These are phyloP conservation scores for Penstemon eatonii DNA, from an alignment of 257 asterid species.

Conservation along the genomic window DNA sequence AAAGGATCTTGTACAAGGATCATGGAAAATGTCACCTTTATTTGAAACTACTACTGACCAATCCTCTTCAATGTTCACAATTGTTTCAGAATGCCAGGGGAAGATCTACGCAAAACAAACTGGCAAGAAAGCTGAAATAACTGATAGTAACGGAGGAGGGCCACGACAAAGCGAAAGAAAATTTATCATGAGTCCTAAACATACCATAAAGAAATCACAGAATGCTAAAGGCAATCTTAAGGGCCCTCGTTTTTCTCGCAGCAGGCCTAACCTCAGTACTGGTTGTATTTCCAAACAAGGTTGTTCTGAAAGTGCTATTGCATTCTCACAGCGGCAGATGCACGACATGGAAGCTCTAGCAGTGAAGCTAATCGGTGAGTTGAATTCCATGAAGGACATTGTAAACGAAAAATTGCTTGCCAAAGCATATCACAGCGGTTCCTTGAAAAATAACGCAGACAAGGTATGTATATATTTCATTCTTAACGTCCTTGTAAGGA, in stretches of 20 bases:
- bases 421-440: conserved; percentile 67
- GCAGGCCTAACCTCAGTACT: conserved; percentile 61
- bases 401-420: conserved; percentile 77
- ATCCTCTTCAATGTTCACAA: conserved; percentile 27
- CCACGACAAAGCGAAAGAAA: conserved; percentile 39
- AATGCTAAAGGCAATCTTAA: conserved; percentile 56
- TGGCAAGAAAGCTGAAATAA: conserved; percentile 33
- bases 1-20: no score
- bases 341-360: conserved; percentile 80
- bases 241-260: conserved; percentile 61
- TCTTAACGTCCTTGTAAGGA: no score
- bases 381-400: conserved; percentile 82
- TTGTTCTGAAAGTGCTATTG: conserved; percentile 81
- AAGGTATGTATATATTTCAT: conserved; percentile 51
- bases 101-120: conserved; percentile 43
- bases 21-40: neutral
- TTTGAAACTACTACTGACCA: conserved; percentile 17
- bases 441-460: conserved; percentile 69
- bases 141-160: conserved; percentile 30
- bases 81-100: conserved; percentile 52
- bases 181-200: conserved; percentile 37
- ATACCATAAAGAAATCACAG: conserved; percentile 45
- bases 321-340: conserved; percentile 90
- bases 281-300: conserved; percentile 64
- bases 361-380: conserved; percentile 68